Conservation (phyloP, 495 filamentous ascomycete species). For the Penicillium lagena region DNA sequence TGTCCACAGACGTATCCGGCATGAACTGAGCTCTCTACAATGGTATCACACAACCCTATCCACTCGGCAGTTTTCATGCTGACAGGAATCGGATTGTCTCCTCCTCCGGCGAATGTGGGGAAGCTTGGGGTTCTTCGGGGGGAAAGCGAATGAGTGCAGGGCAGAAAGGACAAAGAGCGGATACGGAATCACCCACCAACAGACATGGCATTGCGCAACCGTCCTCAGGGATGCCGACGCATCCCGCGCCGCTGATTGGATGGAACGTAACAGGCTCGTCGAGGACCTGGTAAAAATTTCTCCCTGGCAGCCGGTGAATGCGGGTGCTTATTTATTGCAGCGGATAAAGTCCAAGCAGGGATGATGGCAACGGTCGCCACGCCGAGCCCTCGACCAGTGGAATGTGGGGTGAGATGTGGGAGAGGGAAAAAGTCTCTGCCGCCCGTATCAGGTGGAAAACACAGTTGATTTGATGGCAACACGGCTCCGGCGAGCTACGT, state of each 20-base stretch:
- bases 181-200: no score
- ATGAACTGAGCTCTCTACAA: no score
- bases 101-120: no score
- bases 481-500: conserved; percentile 1
- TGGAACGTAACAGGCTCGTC: neutral
- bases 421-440: conserved; percentile 21
- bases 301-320: neutral
- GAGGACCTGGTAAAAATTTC: neutral
- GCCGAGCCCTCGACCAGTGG: neutral
- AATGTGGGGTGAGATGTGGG: conserved; percentile 11
- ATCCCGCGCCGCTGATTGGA: conserved; percentile 1
- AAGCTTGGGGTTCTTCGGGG: no score
- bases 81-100: no score
- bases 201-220: no score
- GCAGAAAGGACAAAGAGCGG: no score
- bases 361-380: neutral
- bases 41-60: no score
- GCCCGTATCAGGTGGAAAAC: conserved; percentile 5
- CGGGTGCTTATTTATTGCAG: neutral
- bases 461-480: conserved; percentile 5
- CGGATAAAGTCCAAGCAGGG: conserved; percentile 15
- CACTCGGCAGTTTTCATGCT: no score
- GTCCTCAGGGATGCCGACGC: no score
- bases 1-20: no score
- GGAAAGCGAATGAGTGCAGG: no score